Percentiles rank a stretch among this genome's conserved stretches.
These are phyloP conservation scores for Filosporella fistucella DNA, from an alignment of 495 filamentous ascomycete species.

Conservation along the genomic window DNA sequence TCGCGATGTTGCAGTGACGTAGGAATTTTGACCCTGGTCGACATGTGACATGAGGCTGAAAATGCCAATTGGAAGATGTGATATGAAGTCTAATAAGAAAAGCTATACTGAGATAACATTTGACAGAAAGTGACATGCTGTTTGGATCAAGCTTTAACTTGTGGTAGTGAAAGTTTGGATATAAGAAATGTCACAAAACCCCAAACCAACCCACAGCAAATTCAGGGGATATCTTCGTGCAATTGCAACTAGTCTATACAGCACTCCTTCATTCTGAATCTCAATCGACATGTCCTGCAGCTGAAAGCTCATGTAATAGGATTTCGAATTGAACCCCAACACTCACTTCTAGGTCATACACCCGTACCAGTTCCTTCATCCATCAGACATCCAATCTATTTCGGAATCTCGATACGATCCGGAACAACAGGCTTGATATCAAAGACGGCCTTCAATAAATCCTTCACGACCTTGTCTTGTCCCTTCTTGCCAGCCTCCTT, in stretches of 20 bases:
- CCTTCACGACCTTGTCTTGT: constrained; percentile 72
- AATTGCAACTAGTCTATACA: not conserved
- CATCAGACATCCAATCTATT: constrained; percentile 11
- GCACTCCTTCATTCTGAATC: too few relatives aligned
- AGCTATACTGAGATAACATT: too few relatives aligned
- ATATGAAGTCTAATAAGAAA: not conserved
- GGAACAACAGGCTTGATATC: constrained; percentile 71
- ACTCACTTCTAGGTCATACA: not conserved
- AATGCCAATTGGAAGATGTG: not conserved
- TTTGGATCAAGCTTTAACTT: too few relatives aligned
- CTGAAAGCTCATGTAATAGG: too few relatives aligned
- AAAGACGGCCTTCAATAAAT: constrained; percentile 73
- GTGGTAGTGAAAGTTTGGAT: too few relatives aligned
- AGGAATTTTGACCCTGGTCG: constrained; percentile 5
- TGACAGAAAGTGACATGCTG: too few relatives aligned
- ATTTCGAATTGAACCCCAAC: too few relatives aligned
- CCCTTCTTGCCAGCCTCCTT: constrained; percentile 71
- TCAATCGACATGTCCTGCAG: too few relatives aligned
- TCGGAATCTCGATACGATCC: constrained; percentile 23
- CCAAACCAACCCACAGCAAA: too few relatives aligned
- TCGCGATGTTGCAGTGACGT: constrained; percentile 14
- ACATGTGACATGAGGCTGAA: constrained; percentile 12
- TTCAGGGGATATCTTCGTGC: constrained; percentile 2
- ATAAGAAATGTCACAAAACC: too few relatives aligned
- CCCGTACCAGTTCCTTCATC: not conserved